Conservation (phyloP, 441 rosid genomes). For the Hura crepitans region DNA sequence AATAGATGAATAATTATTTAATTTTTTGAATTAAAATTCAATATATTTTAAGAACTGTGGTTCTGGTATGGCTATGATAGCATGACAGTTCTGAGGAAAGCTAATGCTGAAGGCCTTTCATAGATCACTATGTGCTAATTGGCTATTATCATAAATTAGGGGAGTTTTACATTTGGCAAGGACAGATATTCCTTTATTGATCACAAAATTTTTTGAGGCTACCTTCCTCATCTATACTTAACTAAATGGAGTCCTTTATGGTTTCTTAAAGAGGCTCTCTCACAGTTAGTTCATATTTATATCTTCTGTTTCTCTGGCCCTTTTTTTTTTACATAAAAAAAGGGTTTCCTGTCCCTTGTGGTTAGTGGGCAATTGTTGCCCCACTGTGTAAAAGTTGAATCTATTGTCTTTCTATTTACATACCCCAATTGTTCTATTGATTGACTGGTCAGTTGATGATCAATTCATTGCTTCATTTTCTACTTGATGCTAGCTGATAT, state of each 20-base stretch:
- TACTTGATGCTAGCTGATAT: constrained; percentile 29
- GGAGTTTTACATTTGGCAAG: background rate
- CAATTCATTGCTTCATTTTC: background rate
- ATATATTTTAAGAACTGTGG: too few relatives aligned
- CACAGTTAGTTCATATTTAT: background rate
- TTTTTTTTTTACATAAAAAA: too few relatives aligned
- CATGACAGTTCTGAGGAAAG: background rate
- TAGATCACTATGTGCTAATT: background rate
- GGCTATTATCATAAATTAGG: background rate
- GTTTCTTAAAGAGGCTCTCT: background rate
- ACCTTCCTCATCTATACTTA: background rate
- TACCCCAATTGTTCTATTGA: background rate
- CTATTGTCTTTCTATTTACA: background rate
- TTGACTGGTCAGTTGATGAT: background rate
- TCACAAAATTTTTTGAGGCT: background rate
- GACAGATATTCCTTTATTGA: background rate
- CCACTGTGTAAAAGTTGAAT: background rate
- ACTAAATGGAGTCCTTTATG: background rate
- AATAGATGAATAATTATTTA: too few relatives aligned
- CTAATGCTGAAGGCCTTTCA: background rate
- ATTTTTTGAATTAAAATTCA: too few relatives aligned
- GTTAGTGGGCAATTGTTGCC: too few relatives aligned
- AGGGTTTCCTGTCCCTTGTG: background rate
- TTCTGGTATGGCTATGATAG: background rate
- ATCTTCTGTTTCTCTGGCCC: background rate